Evolutionary conservation across 108 stramenopile genomes (phyloP).

Genomic region (Discostella stelligeroides): DNA sequence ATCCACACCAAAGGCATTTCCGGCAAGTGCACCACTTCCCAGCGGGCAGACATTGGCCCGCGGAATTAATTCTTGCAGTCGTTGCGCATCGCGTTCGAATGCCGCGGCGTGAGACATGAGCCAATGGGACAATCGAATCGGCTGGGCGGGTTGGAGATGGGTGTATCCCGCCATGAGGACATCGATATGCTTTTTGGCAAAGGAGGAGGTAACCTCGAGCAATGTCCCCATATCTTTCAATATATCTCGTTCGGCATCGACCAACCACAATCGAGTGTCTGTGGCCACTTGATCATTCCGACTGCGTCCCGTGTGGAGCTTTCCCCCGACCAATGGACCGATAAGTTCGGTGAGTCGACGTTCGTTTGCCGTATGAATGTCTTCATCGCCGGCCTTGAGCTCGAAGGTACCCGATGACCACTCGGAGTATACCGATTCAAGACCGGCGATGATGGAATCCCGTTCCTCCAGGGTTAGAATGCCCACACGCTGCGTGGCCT

Average conservation of each 20-base stretch:
- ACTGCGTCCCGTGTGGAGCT: conserved; percentile 97
- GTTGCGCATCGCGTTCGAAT: conserved; percentile 90
- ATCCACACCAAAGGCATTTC: conserved; percentile 98
- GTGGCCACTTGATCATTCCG: conserved; percentile 98
- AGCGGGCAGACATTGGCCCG: conserved; percentile 94
- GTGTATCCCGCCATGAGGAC: conserved; percentile 99
- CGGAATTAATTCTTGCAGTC: conserved; percentile 87
- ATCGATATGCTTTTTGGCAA: conserved; percentile 87
- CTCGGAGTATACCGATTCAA: conserved; percentile 85
- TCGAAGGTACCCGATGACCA: conserved; percentile 92
- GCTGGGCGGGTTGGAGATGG: conserved; percentile 99
- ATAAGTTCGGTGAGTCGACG: conserved; percentile 96
- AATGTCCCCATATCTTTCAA: conserved; percentile 75
- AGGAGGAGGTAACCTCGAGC: conserved; percentile 69
- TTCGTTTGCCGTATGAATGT: conserved; percentile 99
- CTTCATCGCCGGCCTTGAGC: conserved; percentile 93
- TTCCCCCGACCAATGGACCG: conserved; percentile 93
- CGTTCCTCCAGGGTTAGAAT: conserved; percentile 91
- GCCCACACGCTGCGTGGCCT: conserved; percentile 85
- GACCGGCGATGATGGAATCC: conserved; percentile 68
- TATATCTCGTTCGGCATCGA: conserved; percentile 83
- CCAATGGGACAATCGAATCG: conserved; percentile 97
- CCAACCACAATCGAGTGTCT: conserved; percentile 96
- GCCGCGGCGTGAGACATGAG: conserved; percentile 94
- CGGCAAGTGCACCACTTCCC: conserved; percentile 97